Base-by-base conservation (phyloP, 768 basidiomycete species). In the Daedaleopsis nitida region DNA sequence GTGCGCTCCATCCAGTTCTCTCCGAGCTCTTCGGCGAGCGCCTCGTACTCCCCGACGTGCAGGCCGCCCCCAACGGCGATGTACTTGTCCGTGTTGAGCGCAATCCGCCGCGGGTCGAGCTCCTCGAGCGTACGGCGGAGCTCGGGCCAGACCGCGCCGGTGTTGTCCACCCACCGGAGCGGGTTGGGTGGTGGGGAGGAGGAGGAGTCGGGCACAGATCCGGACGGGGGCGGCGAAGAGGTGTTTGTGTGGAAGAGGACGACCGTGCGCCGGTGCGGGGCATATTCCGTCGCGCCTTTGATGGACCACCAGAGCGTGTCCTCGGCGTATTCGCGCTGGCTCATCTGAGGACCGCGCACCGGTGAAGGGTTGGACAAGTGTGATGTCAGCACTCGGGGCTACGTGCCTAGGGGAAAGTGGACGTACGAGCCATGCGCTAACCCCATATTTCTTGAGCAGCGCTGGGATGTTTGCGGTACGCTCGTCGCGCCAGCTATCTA, bases 281-380 rank as follows among this genome's bases (percentile, higher is more conserved):
- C 80, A 70, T 78, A 81, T 53, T 77, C 78, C 9, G 81, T 81
- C 9, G 81, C 74, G 52, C 80, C 77, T 59, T 81, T 80, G 50
- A 83, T 72, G 6, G 82, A 78, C 74, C 79, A 78, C 78, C 83
- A 83, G 14, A 81, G 71, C 7, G 81, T 80, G 65, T 84, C 83
- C 59, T 84, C 83, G 3, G 82, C 82, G 62, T 83, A 80, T 63
- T 84, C 83, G 39, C 80, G 73, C 72, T 80, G 77, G 55, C 71
- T 72, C 66, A 80, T 75, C 80, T 82, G 66, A 37, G 64, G 44
- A 12, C 10, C 7, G 23, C 2, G n/a, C 34, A 17, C 0, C 2
- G 6, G 45, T 3, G 27, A 32, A 32, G 23, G 12, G 44, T 45
- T n/a, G n/a, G n/a, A 48, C 42, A 12, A 23, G 52, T 34, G 57